Evolutionary conservation across 768 basidiomycete species (phyloP).

Genomic region (Termitomyces eurrhizus): DNA sequence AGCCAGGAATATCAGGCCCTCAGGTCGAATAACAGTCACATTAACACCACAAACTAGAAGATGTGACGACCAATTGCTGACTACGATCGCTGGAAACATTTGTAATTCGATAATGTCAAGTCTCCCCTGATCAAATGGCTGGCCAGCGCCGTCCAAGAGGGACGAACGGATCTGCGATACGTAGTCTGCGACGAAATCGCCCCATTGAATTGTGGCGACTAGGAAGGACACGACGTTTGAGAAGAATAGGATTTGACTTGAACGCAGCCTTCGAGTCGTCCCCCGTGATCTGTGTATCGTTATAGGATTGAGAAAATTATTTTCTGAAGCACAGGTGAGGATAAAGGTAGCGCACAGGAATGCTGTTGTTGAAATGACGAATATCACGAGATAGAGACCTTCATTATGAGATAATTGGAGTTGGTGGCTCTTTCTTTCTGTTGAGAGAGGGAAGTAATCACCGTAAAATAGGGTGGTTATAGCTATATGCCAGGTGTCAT

Average conservation of each 20-base stretch:
- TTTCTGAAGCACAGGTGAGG: not conserved
- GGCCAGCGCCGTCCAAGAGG: not conserved
- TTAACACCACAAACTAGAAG: not conserved
- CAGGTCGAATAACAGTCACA: not conserved
- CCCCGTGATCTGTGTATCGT: not conserved
- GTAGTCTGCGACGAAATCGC: constrained; percentile 4
- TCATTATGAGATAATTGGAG: not conserved
- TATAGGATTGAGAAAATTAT: not conserved
- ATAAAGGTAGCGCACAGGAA: not conserved
- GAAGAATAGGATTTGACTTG: not conserved
- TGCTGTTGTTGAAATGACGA: not conserved
- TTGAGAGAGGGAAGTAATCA: not conserved
- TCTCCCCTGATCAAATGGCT: not conserved
- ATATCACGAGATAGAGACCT: not conserved
- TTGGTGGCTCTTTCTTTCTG: not conserved
- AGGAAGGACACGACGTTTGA: not conserved
- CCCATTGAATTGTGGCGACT: not conserved
- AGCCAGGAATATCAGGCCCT: not conserved
- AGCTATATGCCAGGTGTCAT: constrained; percentile 1
- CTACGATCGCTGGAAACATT: not conserved
- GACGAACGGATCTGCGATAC: constrained; percentile 1
- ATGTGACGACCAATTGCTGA: constrained; percentile 7
- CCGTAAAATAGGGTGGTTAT: not conserved
- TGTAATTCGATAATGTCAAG: not conserved
- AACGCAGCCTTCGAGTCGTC: not conserved